These are phyloP conservation scores for Macrolepiota fuliginosa DNA, from an alignment of 768 basidiomycete species.

Conservation along the genomic window DNA sequence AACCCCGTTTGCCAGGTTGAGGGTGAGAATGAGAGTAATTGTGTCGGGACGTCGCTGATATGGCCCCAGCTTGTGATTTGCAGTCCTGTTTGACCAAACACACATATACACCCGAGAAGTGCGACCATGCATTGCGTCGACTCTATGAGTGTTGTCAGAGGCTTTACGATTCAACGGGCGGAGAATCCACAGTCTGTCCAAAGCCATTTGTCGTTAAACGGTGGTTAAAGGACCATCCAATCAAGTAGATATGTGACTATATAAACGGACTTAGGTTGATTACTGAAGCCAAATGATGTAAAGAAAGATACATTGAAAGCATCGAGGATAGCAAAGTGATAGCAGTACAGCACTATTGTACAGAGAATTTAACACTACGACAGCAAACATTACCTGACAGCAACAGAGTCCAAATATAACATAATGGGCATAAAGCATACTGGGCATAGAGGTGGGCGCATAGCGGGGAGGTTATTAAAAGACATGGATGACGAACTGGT, in stretches of 20 bases:
- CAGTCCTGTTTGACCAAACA: slow-evolving; percentile 63
- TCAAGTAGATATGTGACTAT: background rate
- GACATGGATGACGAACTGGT: background rate
- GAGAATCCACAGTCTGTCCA: slow-evolving; percentile 63
- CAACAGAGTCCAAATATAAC: background rate
- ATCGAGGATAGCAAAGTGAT: background rate
- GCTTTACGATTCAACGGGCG: slow-evolving; percentile 48
- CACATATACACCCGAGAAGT: slow-evolving; percentile 64
- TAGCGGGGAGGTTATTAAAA: background rate
- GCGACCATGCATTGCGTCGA: slow-evolving; percentile 45
- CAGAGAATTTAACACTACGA: background rate
- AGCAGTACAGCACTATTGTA: background rate
- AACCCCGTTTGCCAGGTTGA: slow-evolving; percentile 23
- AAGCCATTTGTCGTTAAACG: slow-evolving; percentile 45
- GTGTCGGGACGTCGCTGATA: background rate
- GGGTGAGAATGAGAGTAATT: slow-evolving; percentile 17
- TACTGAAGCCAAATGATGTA: background rate
- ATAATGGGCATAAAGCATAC: background rate
- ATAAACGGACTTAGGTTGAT: background rate
- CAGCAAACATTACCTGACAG: background rate
- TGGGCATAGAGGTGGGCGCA: background rate
- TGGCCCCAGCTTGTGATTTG: slow-evolving; percentile 53
- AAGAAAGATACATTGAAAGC: background rate
- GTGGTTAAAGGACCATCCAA: slow-evolving; percentile 58
- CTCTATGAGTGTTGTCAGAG: slow-evolving; percentile 62